Percentiles rank a stretch among this genome's conserved stretches.
phyloP scores from a whole-genome alignment of 202 grass and related monocot genomes.

The Panicum virgatum region DNA sequence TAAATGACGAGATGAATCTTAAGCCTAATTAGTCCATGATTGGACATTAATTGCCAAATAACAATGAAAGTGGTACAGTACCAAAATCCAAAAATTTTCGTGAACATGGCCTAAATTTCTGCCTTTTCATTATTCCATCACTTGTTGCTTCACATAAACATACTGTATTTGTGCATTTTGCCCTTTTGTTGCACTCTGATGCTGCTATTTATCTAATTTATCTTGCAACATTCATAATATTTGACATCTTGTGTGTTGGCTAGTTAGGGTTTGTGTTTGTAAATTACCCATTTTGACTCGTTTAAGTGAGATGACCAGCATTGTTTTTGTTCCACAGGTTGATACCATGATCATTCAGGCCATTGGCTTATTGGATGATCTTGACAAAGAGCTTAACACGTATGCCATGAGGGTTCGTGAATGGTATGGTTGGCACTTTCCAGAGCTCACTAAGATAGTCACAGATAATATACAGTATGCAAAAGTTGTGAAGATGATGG shows the following conservation, averaged over 20 bases:
- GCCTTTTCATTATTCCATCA: neutral
- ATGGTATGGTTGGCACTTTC: conserved; percentile 98
- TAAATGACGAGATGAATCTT: no score
- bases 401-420: conserved; percentile 97
- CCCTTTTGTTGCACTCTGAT: neutral
- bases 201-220: neutral
- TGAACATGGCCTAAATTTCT: no score
- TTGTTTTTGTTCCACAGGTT: conserved; percentile 53
- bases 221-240: neutral
- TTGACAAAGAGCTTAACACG: conserved; percentile 94
- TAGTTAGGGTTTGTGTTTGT: neutral
- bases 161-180: neutral
- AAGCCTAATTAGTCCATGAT: no score
- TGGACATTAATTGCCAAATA: no score
- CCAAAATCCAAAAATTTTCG: no score
- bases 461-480: conserved; percentile 89
- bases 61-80: no score
- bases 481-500: conserved; percentile 86
- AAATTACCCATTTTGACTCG: neutral
- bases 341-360: conserved; percentile 98
- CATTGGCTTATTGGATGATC: conserved; percentile 93
- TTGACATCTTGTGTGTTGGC: neutral
- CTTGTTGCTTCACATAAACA: neutral
- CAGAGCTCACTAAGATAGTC: conserved; percentile 85
- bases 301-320: neutral